Conservation (phyloP, 805 yeast genomes). For the Lipomyces japonicus region DNA sequence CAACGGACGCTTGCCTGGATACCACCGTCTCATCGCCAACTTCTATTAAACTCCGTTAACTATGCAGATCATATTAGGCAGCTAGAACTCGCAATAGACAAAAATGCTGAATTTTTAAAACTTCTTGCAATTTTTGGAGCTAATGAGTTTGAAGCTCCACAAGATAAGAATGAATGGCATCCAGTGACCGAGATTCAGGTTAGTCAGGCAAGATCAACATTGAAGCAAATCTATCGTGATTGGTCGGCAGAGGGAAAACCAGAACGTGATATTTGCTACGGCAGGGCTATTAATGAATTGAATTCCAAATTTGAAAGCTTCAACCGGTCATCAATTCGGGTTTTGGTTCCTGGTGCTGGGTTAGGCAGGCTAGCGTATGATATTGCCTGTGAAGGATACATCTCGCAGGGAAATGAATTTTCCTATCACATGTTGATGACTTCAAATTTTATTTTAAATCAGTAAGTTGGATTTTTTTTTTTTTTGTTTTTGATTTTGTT, state of each 20-base stretch:
- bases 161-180: slow-evolving; percentile 23
- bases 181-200: slow-evolving; percentile 13
- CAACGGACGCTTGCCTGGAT: slow-evolving; percentile 1
- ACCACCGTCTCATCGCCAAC: slow-evolving; percentile 4
- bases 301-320: slow-evolving; percentile 31
- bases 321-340: slow-evolving; percentile 32
- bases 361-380: slow-evolving; percentile 74
- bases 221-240: slow-evolving; percentile 76
- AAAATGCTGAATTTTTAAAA: slow-evolving; percentile 29
- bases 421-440: slow-evolving; percentile 73
- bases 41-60: slow-evolving; percentile 4
- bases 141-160: slow-evolving; percentile 30
- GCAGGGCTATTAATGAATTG: slow-evolving; percentile 50
- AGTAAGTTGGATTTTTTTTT: slow-evolving; percentile 42
- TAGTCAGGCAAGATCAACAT: slow-evolving; percentile 17
- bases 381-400: slow-evolving; percentile 36
- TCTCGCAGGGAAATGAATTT: slow-evolving; percentile 71
- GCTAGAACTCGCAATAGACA: slow-evolving; percentile 21
- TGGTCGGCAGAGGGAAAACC: slow-evolving; percentile 54
- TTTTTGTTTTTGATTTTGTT: slow-evolving; percentile 50
- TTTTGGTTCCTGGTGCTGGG: slow-evolving; percentile 86
- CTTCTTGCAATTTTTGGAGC: slow-evolving; percentile 29
- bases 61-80: slow-evolving; percentile 14
- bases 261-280: slow-evolving; percentile 53
- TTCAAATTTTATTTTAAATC: slow-evolving; percentile 34